A percentile compares a stretch with the other conserved stretches of the same genome.
These are phyloP conservation scores for Umbelopsis ramanniana DNA, from an alignment of 192 early-diverging fungal species.

Conservation along the genomic window DNA sequence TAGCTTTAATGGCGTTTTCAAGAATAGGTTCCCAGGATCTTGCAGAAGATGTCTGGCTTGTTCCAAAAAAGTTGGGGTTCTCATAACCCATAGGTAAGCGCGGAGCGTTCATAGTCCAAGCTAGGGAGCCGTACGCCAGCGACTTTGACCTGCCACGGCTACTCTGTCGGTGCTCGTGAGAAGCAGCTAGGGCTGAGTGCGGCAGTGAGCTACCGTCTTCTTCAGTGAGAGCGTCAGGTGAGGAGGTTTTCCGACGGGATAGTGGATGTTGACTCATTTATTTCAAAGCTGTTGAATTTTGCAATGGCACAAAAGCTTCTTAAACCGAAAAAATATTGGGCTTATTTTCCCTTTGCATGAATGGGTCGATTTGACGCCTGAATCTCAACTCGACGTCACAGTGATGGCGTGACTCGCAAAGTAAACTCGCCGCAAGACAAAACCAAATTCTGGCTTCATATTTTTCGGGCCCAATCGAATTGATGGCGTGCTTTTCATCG, in stretches of 20 bases:
- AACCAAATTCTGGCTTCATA: no score
- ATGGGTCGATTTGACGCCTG: not conserved
- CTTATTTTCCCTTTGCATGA: not conserved
- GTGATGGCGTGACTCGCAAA: no score
- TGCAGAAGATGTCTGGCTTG: not conserved
- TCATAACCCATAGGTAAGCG: constrained; percentile 25
- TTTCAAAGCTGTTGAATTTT: not conserved
- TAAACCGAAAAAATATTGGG: not conserved
- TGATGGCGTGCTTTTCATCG: no score
- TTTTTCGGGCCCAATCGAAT: no score
- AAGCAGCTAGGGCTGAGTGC: not conserved
- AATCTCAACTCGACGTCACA: no score
- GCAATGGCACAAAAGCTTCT: not conserved
- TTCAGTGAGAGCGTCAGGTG: constrained; percentile 12
- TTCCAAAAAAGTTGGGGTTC: not conserved
- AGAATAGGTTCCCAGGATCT: constrained; percentile 72
- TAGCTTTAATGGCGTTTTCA: constrained; percentile 73
- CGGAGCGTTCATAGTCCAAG: constrained; percentile 19
- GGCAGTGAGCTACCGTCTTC: not conserved
- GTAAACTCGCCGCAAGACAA: no score
- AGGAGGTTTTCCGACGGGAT: constrained; percentile 2
- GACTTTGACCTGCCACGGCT: constrained; percentile 42
- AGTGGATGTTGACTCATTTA: constrained; percentile 17
- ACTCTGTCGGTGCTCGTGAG: constrained; percentile 19
- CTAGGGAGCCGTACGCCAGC: constrained; percentile 32